Evolutionary conservation across 305 asterid genomes (phyloP).

Genomic region (Nicotiana rustica): DNA sequence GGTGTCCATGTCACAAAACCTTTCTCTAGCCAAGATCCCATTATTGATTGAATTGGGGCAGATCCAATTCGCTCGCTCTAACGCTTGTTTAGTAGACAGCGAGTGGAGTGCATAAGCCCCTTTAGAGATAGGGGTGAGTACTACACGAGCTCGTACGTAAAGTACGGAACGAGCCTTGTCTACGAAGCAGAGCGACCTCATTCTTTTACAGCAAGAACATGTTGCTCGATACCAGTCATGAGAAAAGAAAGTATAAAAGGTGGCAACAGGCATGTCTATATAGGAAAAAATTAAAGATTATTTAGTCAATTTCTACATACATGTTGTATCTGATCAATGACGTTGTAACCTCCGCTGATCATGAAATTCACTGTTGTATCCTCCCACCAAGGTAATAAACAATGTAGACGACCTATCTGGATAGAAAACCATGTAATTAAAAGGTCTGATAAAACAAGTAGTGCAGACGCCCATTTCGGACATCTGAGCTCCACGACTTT

Average conservation of each 20-base stretch:
- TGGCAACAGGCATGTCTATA: conserved; percentile 1
- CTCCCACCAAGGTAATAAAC: conserved; percentile 96
- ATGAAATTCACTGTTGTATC: conserved; percentile 77
- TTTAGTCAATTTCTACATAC: conserved; percentile 41
- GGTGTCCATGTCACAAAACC: too few species aligned
- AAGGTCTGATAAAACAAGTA: not conserved
- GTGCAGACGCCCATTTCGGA: not conserved
- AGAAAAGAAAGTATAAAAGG: not conserved
- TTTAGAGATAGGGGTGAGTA: too few species aligned
- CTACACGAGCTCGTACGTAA: too few species aligned
- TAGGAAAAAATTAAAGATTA: not conserved
- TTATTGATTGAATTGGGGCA: too few species aligned
- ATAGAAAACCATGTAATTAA: conserved; percentile 21
- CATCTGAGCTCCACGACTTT: not conserved
- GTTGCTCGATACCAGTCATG: not conserved
- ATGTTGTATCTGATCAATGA: conserved; percentile 61
- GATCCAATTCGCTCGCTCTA: too few species aligned
- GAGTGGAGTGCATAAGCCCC: too few species aligned
- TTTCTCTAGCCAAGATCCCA: too few species aligned
- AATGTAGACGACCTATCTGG: conserved; percentile 86
- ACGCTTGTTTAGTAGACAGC: too few species aligned
- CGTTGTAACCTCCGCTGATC: conserved; percentile 87
- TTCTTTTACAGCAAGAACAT: not conserved
- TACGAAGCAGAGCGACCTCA: too few species aligned
- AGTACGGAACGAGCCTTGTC: too few species aligned